Conservation (phyloP, 352 stramenopile genomes). For the Phytophthora parvispora region DNA sequence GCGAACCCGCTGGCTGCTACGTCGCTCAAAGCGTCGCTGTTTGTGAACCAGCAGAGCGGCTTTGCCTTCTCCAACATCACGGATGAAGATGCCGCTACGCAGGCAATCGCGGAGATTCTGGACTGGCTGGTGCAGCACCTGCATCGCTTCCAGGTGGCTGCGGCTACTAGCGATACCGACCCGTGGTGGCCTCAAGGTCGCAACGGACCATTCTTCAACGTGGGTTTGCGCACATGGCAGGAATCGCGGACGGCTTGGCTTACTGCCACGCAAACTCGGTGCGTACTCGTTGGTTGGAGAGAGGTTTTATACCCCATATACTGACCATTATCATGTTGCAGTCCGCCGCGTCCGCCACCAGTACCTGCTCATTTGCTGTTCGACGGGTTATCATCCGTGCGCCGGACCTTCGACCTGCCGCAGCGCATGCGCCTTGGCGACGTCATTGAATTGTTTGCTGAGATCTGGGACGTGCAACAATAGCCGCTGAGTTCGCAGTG, state of each 20-base stretch:
- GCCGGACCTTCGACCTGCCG: conserved; percentile 88
- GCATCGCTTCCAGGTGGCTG: conserved; percentile 83
- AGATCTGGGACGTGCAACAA: conserved; percentile 93
- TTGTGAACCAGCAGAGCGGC: conserved; percentile 78
- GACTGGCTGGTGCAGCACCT: conserved; percentile 89
- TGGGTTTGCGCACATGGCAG: conserved; percentile 84
- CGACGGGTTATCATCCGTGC: conserved; percentile 87
- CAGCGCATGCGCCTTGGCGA: conserved; percentile 88
- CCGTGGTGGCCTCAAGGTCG: conserved; percentile 90
- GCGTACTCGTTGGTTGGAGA: conserved; percentile 18
- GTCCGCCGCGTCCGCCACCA: conserved; percentile 68
- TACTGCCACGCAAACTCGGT: conserved; percentile 78
- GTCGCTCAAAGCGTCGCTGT: conserved; percentile 57
- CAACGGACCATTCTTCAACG: conserved; percentile 90
- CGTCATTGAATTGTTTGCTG: conserved; percentile 89
- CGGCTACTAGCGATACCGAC: conserved; percentile 82
- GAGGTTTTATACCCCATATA: neutral
- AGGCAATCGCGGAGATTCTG: conserved; percentile 86
- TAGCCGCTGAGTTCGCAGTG: conserved; percentile 35
- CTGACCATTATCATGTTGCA: conserved; percentile 35
- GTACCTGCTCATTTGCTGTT: conserved; percentile 85
- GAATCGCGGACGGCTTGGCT: conserved; percentile 75
- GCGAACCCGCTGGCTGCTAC: conserved; percentile 19
- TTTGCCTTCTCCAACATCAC: conserved; percentile 93
- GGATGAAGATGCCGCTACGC: conserved; percentile 90